Conservation (phyloP, 805 yeast genomes). For the Pichia eremophila region DNA sequence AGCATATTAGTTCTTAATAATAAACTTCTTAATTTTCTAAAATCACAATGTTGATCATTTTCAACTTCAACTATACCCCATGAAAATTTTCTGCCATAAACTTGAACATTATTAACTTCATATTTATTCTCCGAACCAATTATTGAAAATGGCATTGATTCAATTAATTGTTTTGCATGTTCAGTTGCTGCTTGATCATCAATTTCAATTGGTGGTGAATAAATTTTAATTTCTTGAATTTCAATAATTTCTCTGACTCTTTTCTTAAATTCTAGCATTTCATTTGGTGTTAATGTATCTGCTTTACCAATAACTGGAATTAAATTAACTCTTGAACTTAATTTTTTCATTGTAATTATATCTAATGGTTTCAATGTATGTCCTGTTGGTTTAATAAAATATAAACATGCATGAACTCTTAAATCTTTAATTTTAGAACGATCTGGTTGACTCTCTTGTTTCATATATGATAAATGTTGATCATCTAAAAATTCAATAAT, state of each 20-base stretch:
- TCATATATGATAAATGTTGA: constrained; percentile 81
- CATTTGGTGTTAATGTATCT: constrained; percentile 71
- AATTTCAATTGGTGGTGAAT: constrained; percentile 72
- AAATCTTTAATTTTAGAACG: constrained; percentile 62
- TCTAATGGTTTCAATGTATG: constrained; percentile 83
- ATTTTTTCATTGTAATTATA: constrained; percentile 77
- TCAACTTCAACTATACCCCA: constrained; percentile 90
- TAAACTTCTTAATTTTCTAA: constrained; percentile 69
- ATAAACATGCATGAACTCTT: constrained; percentile 84
- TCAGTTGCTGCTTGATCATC: constrained; percentile 71
- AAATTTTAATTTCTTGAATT: constrained; percentile 74
- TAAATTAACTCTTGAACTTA: constrained; percentile 72
- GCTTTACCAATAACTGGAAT: constrained; percentile 85
- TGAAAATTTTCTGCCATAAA: constrained; percentile 77
- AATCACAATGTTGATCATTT: constrained; percentile 78
- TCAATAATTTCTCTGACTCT: constrained; percentile 76
- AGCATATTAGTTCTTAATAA: constrained; percentile 76
- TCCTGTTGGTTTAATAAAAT: constrained; percentile 87
- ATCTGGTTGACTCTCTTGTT: constrained; percentile 86
- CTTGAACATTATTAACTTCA: constrained; percentile 54
- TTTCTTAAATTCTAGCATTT: constrained; percentile 57
- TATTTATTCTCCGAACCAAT: constrained; percentile 69
- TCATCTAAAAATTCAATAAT: constrained; percentile 83
- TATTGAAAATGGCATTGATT: constrained; percentile 80
- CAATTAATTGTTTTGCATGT: constrained; percentile 71